Evolutionary conservation across 2,329 filamentous ascomycete genomes (phyloP), one percentile per base, ranked within the genome.

Genomic region (Leptographium galeiforme): DNA sequence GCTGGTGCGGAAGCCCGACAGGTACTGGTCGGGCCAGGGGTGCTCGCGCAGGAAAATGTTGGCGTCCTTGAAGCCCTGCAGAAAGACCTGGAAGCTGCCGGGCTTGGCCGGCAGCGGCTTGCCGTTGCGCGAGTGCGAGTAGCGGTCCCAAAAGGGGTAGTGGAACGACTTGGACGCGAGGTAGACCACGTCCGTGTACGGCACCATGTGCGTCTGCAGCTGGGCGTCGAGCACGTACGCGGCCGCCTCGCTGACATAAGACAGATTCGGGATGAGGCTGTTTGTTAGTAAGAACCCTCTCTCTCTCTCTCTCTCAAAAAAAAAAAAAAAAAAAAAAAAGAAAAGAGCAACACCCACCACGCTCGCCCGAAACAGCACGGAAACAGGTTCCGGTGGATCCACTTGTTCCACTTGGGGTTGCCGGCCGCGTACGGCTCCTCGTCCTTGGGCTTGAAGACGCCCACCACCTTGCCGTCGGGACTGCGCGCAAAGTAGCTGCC

Each of bases 391-490:
- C 93, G 79, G 68, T 98, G 93, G 72, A 98, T 90, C 93, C 93
- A 98, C 70, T 98, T 98, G 61, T 94, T 97, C 91, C 91, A 97
- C 67, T 98, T 98, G 7, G 93, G 93, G 65, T 98, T 98, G 61
- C 89, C 86, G 36, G 88, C 93, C 1, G 93, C 93, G 65, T 96
- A 98, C 1, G 93, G 93, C 68, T 98, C 94, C 70, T 98, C 93
- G 62, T 98, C 93, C 70, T 98, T 98, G 44, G 93, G 93, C 68
- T 98, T 98, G 72, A 98, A 98, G 6, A 98, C 93, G 39, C 90
- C 93, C 5, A 98, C 89, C 16, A 96, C 88, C 71, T 95, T 96
- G 51, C 93, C 93, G 54, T 91, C 85, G 1, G 80, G 80, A 62
- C 95, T 95, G 55, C 90, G 79, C 32, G 93, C 93, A 75, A 98